Percentiles rank a stretch among this genome's conserved stretches.
phyloP scores from a whole-genome alignment of 306 rosid genomes.

The Acmispon strigosus region DNA sequence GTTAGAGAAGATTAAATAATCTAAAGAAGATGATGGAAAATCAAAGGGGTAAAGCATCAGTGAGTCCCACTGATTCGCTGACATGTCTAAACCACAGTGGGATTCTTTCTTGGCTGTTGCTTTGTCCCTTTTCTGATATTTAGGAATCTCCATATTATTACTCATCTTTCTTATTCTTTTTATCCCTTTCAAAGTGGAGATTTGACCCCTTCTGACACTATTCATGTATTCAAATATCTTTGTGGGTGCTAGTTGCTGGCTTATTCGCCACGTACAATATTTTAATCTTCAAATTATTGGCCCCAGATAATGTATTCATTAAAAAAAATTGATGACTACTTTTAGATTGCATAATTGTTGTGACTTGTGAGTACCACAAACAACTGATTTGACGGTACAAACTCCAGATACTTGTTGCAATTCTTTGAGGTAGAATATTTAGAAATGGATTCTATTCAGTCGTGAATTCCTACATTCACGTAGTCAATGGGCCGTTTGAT shows the following conservation, averaged over 20 bases:
- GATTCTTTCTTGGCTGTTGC: constrained; percentile 37
- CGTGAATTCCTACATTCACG: too few species aligned
- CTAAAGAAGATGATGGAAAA: constrained; percentile 20
- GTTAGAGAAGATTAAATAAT: constrained; percentile 27
- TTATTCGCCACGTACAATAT: constrained; percentile 21
- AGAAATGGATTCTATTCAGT: too few species aligned
- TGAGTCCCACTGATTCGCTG: constrained; percentile 30
- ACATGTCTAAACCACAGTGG: constrained; percentile 31
- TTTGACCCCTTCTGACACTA: constrained; percentile 26
- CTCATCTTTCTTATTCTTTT: constrained; percentile 24
- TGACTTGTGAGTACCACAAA: constrained; percentile 15
- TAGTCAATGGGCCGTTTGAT: too few species aligned
- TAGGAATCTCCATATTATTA: constrained; percentile 38
- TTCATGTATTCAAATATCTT: constrained; percentile 19
- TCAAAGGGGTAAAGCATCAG: constrained; percentile 33
- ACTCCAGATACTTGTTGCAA: constrained; percentile 15
- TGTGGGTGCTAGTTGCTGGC: constrained; percentile 29
- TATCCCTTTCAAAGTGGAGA: constrained; percentile 42
- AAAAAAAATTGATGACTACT: constrained; percentile 13
- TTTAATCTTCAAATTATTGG: constrained; percentile 21
- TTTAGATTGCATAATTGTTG: constrained; percentile 12
- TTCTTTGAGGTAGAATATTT: constrained; percentile 16
- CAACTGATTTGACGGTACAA: constrained; percentile 9
- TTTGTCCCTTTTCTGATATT: constrained; percentile 28
- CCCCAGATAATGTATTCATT: constrained; percentile 27